Conservation (phyloP, 176 grass and related monocot genomes). For the Ananas comosus region DNA sequence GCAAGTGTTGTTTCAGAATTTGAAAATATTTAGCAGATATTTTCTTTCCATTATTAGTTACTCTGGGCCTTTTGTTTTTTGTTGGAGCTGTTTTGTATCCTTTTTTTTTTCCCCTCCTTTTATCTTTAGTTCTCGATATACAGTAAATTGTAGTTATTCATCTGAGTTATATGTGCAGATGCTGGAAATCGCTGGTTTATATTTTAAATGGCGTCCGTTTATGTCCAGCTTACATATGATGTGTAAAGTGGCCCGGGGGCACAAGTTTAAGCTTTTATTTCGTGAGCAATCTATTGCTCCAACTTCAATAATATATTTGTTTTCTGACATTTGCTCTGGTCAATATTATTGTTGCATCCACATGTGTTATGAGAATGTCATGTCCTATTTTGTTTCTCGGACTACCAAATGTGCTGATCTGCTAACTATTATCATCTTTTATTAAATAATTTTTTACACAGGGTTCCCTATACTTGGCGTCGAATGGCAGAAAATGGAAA, state of each 20-base stretch:
- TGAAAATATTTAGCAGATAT: neutral
- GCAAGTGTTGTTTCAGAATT: neutral
- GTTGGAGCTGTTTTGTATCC: neutral
- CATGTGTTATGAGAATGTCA: neutral
- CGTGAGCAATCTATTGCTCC: too few species aligned
- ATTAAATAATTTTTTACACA: slow-evolving; percentile 19
- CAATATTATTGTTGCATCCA: neutral
- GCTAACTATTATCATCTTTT: slow-evolving; percentile 6
- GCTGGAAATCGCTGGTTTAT: too few species aligned
- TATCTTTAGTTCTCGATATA: too few species aligned
- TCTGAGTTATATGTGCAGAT: too few species aligned
- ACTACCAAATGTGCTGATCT: neutral
- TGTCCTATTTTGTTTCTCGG: neutral
- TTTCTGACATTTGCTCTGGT: too few species aligned
- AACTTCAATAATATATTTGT: too few species aligned
- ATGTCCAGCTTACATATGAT: too few species aligned
- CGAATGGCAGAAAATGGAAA: slow-evolving; percentile 99
- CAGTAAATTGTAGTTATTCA: too few species aligned
- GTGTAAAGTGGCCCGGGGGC: too few species aligned
- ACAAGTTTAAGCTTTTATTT: too few species aligned
- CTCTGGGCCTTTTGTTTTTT: neutral
- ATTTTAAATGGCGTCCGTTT: too few species aligned
- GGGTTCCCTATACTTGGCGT: slow-evolving; percentile 88
- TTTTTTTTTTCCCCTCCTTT: neutral
- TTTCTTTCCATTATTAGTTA: neutral